Conservation (phyloP, 768 basidiomycete genomes). For the Hebeloma cylindrosporum region DNA sequence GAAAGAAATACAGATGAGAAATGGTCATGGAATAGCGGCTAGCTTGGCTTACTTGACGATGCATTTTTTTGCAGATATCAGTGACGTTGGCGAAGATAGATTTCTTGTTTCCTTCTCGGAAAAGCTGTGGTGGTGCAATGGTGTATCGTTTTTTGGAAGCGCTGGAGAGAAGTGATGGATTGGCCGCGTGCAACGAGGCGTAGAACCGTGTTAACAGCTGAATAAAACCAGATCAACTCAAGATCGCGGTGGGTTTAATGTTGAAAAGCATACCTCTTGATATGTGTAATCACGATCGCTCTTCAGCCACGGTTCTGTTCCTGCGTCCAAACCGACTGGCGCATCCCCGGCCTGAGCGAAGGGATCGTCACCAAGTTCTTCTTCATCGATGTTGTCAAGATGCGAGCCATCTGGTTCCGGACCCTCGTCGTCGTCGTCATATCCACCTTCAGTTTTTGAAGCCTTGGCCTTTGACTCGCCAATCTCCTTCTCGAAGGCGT, state of each 20-base stretch:
- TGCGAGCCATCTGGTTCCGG: conserved; percentile 59
- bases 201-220: conserved; percentile 95
- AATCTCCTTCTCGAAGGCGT: conserved; percentile 93
- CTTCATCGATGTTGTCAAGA: conserved; percentile 71
- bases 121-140: conserved; percentile 92
- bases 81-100: conserved; percentile 95
- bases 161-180: conserved; percentile 82
- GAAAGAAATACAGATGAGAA: background rate
- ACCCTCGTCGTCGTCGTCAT: conserved; percentile 54
- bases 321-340: conserved; percentile 65
- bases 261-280: conserved; percentile 65
- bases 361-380: conserved; percentile 86
- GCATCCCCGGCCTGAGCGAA: conserved; percentile 62
- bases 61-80: conserved; percentile 99
- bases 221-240: background rate
- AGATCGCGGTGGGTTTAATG: background rate
- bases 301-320: conserved; percentile 86
- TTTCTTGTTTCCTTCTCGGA: conserved; percentile 96
- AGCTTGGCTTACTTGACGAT: conserved; percentile 56
- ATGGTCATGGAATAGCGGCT: background rate
- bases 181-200: conserved; percentile 85
- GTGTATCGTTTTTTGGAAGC: conserved; percentile 93
- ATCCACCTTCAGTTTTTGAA: conserved; percentile 33
- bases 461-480: conserved; percentile 68
- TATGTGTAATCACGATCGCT: conserved; percentile 97